These are phyloP conservation scores for Dovyalis caffra DNA, from an alignment of 345 rosid genomes.

Conservation along the genomic window DNA sequence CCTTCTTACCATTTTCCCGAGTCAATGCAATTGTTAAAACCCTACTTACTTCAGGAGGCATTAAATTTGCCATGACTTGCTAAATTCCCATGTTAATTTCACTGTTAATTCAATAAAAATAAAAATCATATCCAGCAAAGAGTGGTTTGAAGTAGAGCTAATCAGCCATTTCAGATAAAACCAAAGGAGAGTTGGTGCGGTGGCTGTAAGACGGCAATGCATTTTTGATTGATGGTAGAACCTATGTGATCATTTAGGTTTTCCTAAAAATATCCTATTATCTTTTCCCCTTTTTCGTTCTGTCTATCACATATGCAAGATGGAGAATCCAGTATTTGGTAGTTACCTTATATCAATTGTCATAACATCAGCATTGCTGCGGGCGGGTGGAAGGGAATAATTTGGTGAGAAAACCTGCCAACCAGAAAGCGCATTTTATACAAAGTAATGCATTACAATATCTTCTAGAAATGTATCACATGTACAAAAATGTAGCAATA, in stretches of 20 bases:
- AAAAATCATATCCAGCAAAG: too few species aligned
- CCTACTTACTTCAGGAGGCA: background rate
- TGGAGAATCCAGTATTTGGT: background rate
- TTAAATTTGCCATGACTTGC: background rate
- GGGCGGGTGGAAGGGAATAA: slow-evolving; percentile 48
- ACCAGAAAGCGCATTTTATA: background rate
- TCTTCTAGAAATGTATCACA: background rate
- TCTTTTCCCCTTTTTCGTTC: background rate
- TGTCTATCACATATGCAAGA: background rate
- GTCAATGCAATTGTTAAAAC: background rate
- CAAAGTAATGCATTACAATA: background rate
- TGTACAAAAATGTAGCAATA: background rate
- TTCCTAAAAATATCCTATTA: background rate
- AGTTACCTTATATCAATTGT: slow-evolving; percentile 60
- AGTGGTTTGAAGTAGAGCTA: too few species aligned
- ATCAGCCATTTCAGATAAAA: too few species aligned
- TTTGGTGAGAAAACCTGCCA: slow-evolving; percentile 61
- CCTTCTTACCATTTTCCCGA: too few species aligned
- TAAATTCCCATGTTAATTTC: background rate
- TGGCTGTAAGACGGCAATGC: too few species aligned
- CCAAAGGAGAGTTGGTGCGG: too few species aligned
- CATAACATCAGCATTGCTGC: slow-evolving; percentile 42
- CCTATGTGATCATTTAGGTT: background rate
- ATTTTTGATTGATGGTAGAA: background rate
- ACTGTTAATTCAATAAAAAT: too few species aligned